Conservation (phyloP, 352 stramenopile species). For the Lagenidium giganteum region DNA sequence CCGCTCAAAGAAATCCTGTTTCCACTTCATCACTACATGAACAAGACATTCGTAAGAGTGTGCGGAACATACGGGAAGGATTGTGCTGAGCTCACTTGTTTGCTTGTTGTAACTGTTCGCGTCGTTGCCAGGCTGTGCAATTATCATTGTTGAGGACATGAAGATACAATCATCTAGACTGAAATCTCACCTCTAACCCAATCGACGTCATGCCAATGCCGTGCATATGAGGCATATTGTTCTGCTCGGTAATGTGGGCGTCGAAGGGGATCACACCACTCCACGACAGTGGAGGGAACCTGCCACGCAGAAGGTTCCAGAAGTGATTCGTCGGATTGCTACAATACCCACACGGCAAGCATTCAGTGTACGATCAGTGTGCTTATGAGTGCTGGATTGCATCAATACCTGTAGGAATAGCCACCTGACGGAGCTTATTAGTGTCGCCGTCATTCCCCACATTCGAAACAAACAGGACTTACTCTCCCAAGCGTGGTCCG, state of each 20-base stretch:
- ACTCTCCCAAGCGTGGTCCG: constrained; percentile 85
- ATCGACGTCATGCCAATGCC: constrained; percentile 82
- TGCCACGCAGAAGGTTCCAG: constrained; percentile 81
- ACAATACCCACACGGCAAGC: constrained; percentile 2
- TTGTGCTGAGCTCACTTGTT: constrained; percentile 35
- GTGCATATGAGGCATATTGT: constrained; percentile 50
- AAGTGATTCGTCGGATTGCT: constrained; percentile 88
- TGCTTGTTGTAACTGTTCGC: constrained; percentile 67
- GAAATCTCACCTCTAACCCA: constrained; percentile 55
- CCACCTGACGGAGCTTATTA: constrained; percentile 22
- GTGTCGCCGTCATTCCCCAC: not conserved
- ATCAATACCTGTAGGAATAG: constrained; percentile 55
- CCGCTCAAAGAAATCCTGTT: constrained; percentile 23
- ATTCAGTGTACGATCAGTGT: not conserved
- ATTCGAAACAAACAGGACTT: constrained; percentile 7
- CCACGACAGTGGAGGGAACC: constrained; percentile 46
- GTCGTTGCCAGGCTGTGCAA: constrained; percentile 71
- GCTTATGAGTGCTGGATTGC: not conserved
- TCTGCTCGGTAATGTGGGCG: constrained; percentile 63
- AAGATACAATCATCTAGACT: not conserved
- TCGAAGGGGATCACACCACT: constrained; percentile 50
- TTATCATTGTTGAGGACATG: not conserved
- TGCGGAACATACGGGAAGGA: constrained; percentile 10
- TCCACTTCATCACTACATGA: constrained; percentile 11
- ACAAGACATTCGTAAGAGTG: not conserved